Base-by-base conservation (phyloP, 345 rosid species). In the Syzygium aromaticum region DNA sequence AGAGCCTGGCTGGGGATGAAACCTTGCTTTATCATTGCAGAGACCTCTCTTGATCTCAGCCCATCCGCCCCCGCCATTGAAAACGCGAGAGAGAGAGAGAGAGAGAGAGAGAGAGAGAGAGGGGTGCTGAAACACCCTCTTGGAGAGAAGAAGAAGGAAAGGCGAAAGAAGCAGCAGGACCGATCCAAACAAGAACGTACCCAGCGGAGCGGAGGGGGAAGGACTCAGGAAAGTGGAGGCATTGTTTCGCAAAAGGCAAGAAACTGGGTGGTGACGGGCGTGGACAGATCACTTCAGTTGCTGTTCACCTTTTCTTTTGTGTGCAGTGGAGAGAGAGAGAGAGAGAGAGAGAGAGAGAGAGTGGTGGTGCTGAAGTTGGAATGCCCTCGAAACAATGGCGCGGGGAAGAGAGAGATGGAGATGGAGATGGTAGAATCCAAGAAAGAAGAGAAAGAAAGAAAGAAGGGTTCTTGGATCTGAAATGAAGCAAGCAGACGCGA, bases 1-100 rank as follows among this genome's bases (percentile, higher is more conserved):
- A 82, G 87, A 61, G 85, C 51, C 33, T 88, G 89, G 78, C 86
- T 77, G 56, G 89, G 89, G 85, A 88, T 85, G 87, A 88, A 88
- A 33, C 89, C 89, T 63, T 88, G 87, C 86, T 73, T 86, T 57
- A 88, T 85, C 89, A 88, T 78, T 51, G 89, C 83, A 27, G 89
- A 88, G 85, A 88, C 87, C 64, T 88, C 89, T 83, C 85, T 88
- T 21, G 89, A 87, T 63, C 86, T 57, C 22, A 64, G 82, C 52
- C 53, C 63, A 56, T 53, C 77, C 33, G 64, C 84, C n/a, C 86
- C 85, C 6, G 86, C 86, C 88, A 84, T 82, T 11, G 85, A 51
- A 38, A 85, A 46, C 28, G 86, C 21, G 77, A 27, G 30, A 3
- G 17, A n/a, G 77, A 54, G 77, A 56, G 8, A 46, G 77, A 49